These are phyloP conservation scores for Tilletia indica DNA, from an alignment of 1,284 basidiomycete genomes.

Conservation along the genomic window DNA sequence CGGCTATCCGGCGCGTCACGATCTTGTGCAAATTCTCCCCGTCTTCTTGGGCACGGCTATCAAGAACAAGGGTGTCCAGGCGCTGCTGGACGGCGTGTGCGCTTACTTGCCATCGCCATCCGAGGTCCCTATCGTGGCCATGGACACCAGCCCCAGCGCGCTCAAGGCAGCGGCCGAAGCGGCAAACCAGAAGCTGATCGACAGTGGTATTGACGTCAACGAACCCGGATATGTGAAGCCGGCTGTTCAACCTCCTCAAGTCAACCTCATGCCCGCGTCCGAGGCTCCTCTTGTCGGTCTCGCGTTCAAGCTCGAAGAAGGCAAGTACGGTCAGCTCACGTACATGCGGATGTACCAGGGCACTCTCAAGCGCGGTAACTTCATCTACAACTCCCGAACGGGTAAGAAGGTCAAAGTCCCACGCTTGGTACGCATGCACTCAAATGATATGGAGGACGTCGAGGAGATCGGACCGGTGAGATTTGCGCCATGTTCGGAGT, in stretches of 20 bases:
- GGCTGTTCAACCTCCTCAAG: constrained; percentile 39
- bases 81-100: constrained; percentile 90
- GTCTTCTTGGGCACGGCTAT: constrained; percentile 97
- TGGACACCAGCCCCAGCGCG: constrained; percentile 71
- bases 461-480: constrained; percentile 93
- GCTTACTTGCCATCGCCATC: constrained; percentile 90
- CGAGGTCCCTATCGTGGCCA: constrained; percentile 76
- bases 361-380: constrained; percentile 75
- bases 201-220: constrained; percentile 29
- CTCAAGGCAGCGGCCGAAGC: constrained; percentile 41
- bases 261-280: constrained; percentile 46
- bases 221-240: constrained; percentile 31
- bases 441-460: constrained; percentile 98
- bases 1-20: constrained; percentile 84
- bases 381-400: constrained; percentile 89
- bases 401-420: constrained; percentile 99
- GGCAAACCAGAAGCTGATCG: constrained; percentile 23
- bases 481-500: constrained; percentile 99
- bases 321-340: constrained; percentile 92
- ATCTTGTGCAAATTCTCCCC: constrained; percentile 82
- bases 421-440: constrained; percentile 93
- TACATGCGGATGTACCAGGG: constrained; percentile 99
- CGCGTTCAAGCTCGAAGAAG: constrained; percentile 98
- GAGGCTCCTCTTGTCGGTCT: constrained; percentile 85
- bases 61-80: constrained; percentile 95